Base-by-base conservation (phyloP, 2,329 filamentous ascomycete species). In the Cadophora malorum region DNA sequence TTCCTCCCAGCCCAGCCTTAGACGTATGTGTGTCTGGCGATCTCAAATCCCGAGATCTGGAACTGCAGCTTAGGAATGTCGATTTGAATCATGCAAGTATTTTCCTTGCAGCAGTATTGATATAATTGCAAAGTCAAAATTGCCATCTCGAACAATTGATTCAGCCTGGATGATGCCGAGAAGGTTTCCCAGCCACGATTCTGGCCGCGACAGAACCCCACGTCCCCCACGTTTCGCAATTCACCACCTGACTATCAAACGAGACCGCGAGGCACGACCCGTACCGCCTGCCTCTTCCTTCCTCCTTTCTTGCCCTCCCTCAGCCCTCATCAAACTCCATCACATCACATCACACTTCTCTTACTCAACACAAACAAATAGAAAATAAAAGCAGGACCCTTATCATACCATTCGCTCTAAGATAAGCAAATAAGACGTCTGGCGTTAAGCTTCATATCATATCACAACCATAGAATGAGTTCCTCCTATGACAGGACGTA, bases 191-290 rank as follows among this genome's bases (percentile, higher is more conserved):
- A 28, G 28, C 28, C 28, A 28, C 28, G 28, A 28, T 28, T 38
- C 41, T 45, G 41, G 41, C 12, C 41, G 2, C 16, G 14, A 16
- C 12, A 6, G 41, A 16, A 35, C 50, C 50, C 62, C 62, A 64
- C 62, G 62, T 56, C 41, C n/a, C 56, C 56, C 56, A 59, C 56
- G 56, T 59, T 41, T 41, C 33, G 56, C 35, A 59, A 28, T 14
- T 56, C 33, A 47, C 62, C 38, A 52, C 50, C 41, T 55, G 62
- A 55, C 50, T 25, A 23, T 25, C 55, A 38, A 38, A 38, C 35
- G 35, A 21, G 33, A 38, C 21, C 31, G 28, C 53, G 35, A 55
- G 49, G 49, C 50, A 53, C 62, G 62, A 45, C 53, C 62, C 60
- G 60, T 50, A 64, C 52, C 28, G 35, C 50, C 49, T 49, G 47